Evolutionary conservation across 371 early-diverging fungal species (phyloP), one percentile per base, ranked within the genome.

Genomic region (Capniomyces stellatus): DNA sequence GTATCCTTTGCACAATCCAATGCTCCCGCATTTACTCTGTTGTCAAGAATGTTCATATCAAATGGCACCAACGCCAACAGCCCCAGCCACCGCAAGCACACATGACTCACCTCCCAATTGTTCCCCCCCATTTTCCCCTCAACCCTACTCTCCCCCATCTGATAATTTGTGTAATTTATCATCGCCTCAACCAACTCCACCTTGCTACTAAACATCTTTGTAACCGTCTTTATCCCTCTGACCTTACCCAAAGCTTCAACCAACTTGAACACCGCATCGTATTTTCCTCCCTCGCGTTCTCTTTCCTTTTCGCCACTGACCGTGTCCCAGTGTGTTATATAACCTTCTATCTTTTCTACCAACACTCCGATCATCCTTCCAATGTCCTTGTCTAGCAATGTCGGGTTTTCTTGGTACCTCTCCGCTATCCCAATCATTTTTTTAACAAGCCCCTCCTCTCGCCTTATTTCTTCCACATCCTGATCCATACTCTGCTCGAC

Each of bases 21-120:
- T 52, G 46, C 25, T 28, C n/a, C n/a, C n/a, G n/a, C n/a, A n/a
- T n/a, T n/a, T n/a, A n/a, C n/a, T n/a, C 76, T 74, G 58, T 84
- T 82, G 60, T 91, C 93, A 21, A 94, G 75, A 19, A 70, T 78
- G 54, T 71, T 74, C 15, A 95, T 72, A 66, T 93, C 91, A 62
- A 95, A 95, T 1, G 96, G 96, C 25, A 89, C 79, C 88, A 88
- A 87, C 51, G 79, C 77, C 56, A 92, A 75, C 39, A 92, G 71
- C 35, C 35, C 35, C n/a, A 89, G 62, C 89, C 90, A 90, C 23
- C 89, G 68, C 31, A 89, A 67, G 28, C 81, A 68, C 13, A 89
- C 68, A 58, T 85, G 90, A 13, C 87, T 74, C 1, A 71, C 71
- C 55, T 83, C 82, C 92, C 91, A 89, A 13, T 35, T 6, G 10